Evolutionary conservation across 257 asterid species (phyloP), one percentile per base, ranked within the genome.

Genomic region (Verbascum thapsus): DNA sequence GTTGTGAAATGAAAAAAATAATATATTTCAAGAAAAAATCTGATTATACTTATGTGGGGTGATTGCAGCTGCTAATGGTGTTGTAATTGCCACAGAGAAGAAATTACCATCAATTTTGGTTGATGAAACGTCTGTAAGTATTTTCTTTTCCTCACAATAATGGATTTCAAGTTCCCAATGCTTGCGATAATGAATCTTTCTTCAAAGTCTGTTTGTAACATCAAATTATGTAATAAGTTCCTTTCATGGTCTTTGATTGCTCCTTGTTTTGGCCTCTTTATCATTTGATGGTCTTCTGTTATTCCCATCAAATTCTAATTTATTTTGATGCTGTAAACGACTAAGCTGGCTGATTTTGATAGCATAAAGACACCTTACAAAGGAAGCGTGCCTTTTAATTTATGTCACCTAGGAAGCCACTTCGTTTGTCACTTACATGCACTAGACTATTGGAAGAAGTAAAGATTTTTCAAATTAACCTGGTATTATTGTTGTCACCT

Each of bases 1-100:
- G 0, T 1, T 22, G 38, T 53, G n/a, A 8, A 50, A 37, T 19
- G 26, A 58, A 10, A 8, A 38, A 4, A 37, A 2, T 20, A 26
- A 16, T 13, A 35, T 19, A 16, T 13, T 35, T 30, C 8, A 2
- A 23, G n/a, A n/a, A 41, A 16, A 19, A 10, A 15, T 40, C 64
- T 72, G 19, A 73, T 23, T 52, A n/a, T 23, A 16, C 49, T 59
- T 68, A 6, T 40, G 22, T 42, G 55, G 48, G 66, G 17, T 73
- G 58, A 34, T 70, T 84, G 81, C 94, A 88, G 96, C 96, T 80
- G 89, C 99, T 63, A 94, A 94, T 85, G 99, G 99, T 11, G 99
- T 94, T 65, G 98, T 94, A 61, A 90, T 94, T 77, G 98, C 99
- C 23, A 90, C 99, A 6, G 99, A 92, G 83, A 94, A 94, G 86